A percentile compares a stretch with the other conserved stretches of the same genome.
Evolutionary conservation across 2,329 filamentous ascomycete genomes (phyloP).

Genomic region (Biscogniauxia mediterranea): DNA sequence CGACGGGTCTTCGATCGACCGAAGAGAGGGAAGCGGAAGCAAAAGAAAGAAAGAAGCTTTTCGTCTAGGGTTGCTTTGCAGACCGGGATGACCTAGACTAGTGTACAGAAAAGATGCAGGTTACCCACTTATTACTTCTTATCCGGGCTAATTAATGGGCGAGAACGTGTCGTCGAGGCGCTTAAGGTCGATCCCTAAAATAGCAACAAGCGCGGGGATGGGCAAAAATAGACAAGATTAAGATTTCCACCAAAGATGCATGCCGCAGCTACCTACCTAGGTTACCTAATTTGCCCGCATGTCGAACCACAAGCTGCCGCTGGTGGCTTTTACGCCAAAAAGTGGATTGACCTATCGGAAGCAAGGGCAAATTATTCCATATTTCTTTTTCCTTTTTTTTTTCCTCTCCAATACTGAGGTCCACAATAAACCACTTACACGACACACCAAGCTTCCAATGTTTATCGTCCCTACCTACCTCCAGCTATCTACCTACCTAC

Average conservation of each 20-base stretch:
- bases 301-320: not conserved
- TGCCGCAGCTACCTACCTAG: not conserved
- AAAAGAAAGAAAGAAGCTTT: conserved; percentile 6
- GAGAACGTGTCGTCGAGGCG: not conserved
- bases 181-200: not conserved
- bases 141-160: not conserved
- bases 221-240: not conserved
- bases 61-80: not conserved
- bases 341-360: not conserved
- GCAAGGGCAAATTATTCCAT: not conserved
- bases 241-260: no score
- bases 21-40: no score
- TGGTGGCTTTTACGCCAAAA: not conserved
- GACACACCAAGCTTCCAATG: no score
- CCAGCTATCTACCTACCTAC: no score
- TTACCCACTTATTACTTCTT: no score
- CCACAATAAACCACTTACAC: no score
- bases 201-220: not conserved
- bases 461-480: no score
- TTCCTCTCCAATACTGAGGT: no score
- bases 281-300: not conserved
- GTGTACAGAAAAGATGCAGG: not conserved
- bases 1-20: not conserved
- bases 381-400: not conserved
- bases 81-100: not conserved